A percentile compares a stretch with the other conserved stretches of the same genome.
These are phyloP conservation scores for Agroathelia rolfsii DNA, from an alignment of 1,284 basidiomycete species.

Conservation along the genomic window DNA sequence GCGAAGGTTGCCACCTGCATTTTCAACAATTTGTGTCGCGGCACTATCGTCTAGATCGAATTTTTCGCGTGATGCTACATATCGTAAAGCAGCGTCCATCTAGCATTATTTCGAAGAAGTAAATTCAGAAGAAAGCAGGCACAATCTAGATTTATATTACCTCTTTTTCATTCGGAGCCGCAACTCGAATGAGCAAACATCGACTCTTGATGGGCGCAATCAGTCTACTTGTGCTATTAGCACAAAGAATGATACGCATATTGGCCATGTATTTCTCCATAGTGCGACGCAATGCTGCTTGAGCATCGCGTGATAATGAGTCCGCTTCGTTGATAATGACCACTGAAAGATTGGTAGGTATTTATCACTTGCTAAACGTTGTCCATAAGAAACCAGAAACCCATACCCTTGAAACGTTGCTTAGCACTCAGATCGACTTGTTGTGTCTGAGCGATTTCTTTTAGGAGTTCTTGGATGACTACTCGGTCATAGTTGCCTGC, in stretches of 20 bases:
- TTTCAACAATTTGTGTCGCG: slow-evolving; percentile 63
- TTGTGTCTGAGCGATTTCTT: slow-evolving; percentile 98
- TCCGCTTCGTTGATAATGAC: slow-evolving; percentile 99
- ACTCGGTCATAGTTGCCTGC: slow-evolving; percentile 94
- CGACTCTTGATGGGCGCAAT: slow-evolving; percentile 96
- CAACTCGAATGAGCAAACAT: slow-evolving; percentile 89
- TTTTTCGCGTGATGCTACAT: slow-evolving; percentile 77
- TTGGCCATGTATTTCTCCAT: slow-evolving; percentile 99
- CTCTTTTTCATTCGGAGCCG: slow-evolving; percentile 76
- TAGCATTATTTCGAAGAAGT: too few relatives aligned
- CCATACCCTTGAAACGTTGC: slow-evolving; percentile 89
- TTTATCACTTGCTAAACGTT: slow-evolving; percentile 1
- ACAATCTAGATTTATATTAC: slow-evolving; percentile 27
- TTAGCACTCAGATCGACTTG: slow-evolving; percentile 94
- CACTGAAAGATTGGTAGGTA: slow-evolving; percentile 41
- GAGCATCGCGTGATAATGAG: slow-evolving; percentile 88
- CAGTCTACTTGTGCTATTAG: slow-evolving; percentile 93
- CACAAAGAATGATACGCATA: slow-evolving; percentile 93
- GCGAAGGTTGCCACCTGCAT: slow-evolving; percentile 85
- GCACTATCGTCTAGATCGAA: slow-evolving; percentile 76
- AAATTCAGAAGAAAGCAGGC: slow-evolving; percentile 2
- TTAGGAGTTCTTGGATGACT: slow-evolving; percentile 94
- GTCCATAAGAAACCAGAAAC: neutral
- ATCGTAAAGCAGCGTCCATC: slow-evolving; percentile 75
- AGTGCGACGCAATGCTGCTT: slow-evolving; percentile 91